phyloP scores from a whole-genome alignment of 305 asterid genomes.

The Petunia hybrid region DNA sequence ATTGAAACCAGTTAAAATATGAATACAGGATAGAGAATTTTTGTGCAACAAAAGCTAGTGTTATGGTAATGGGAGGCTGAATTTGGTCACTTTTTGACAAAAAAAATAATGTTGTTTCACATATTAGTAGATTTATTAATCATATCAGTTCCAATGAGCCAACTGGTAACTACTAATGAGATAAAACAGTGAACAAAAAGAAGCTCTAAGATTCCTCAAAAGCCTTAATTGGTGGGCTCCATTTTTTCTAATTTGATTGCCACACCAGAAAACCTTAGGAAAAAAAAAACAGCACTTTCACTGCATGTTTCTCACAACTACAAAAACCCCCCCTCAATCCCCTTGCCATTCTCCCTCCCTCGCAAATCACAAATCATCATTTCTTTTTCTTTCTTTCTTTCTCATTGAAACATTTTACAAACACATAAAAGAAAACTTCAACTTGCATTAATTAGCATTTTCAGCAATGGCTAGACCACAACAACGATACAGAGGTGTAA shows the following conservation, averaged over 20 bases:
- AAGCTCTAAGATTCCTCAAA: slow-evolving; percentile 18
- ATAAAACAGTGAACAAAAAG: background rate
- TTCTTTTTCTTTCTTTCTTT: slow-evolving; percentile 6
- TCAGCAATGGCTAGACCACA: slow-evolving; percentile 60
- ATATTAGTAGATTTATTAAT: slow-evolving; percentile 38
- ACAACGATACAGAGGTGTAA: slow-evolving; percentile 74
- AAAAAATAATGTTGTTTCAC: background rate
- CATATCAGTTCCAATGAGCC: slow-evolving; percentile 41
- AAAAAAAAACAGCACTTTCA: slow-evolving; percentile 6
- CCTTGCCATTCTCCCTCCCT: too few species aligned
- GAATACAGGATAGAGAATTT: slow-evolving; percentile 30
- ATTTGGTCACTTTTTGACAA: slow-evolving; percentile 47
- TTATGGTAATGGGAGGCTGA: slow-evolving; percentile 48
- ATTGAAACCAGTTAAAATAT: slow-evolving; percentile 20
- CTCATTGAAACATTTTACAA: slow-evolving; percentile 24
- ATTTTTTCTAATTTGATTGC: slow-evolving; percentile 37
- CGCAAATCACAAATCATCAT: too few species aligned
- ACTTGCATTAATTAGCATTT: background rate
- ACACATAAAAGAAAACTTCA: background rate
- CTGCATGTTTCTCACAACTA: slow-evolving; percentile 33
- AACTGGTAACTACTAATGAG: slow-evolving; percentile 48
- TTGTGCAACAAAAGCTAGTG: slow-evolving; percentile 38
- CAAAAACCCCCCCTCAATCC: slow-evolving; percentile 33
- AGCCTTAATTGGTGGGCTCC: slow-evolving; percentile 38
- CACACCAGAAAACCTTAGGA: too few species aligned